Base-by-base conservation (phyloP, 768 basidiomycete species). In the Boletus huronensis region DNA sequence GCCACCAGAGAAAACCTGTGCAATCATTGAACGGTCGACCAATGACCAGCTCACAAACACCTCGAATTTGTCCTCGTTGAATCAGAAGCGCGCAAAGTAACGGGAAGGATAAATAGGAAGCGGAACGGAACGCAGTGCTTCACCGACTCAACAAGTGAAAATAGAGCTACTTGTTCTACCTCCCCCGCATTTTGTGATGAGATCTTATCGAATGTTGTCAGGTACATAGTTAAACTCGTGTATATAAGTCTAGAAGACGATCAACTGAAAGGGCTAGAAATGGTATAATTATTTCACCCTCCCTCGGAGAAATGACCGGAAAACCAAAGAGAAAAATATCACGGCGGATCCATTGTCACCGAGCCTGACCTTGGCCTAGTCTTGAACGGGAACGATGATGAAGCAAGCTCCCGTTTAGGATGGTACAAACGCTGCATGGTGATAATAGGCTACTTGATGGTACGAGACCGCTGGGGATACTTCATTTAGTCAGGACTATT, bases 231-330 rank as follows among this genome's bases (percentile, higher is more conserved):
- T 39, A 21, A 42, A 43, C 23, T 58, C 32, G 13, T 25, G 17
- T 0, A 9, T 9, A 19, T n/a, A n/a, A n/a, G n/a, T n/a, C n/a
- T n/a, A n/a, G 1, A 38, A 38, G 17, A 19, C n/a, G 55, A 34
- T n/a, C 9, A n/a, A 41, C 39, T 16, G 42, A 23, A 25, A 25
- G 23, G 23, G 23, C 23, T 25, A 25, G 23, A 25, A 17, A 51
- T 21, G 55, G 35, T n/a, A 31, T 23, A 8, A 52, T 28, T 25
- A 26, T 48, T 56, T 58, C 50, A 58, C 26, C 7, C 32, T 38
- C 26, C 7, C 32, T 38, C 36, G 36, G 36, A 38, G 36, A 38
- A 38, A 19, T 38, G 3, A n/a, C 8, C 8, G 9, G 14, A 14
- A 34, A 5, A 34, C 13, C 32, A 3, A 31, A 1, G 6, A 34